phyloP scores from a whole-genome alignment of 345 rosid species.

The Trapa incisa region DNA sequence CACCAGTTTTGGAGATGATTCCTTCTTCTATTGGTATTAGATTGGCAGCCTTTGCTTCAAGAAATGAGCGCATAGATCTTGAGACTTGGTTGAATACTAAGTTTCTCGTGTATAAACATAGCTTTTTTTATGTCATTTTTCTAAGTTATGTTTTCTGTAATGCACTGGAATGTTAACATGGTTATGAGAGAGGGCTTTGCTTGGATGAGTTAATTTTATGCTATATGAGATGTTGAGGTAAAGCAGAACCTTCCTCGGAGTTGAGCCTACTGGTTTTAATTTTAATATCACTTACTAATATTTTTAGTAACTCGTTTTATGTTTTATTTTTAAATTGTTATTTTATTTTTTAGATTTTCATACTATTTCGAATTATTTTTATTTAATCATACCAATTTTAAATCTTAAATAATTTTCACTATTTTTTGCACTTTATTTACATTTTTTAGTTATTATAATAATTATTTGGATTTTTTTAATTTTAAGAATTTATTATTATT shows the following conservation, averaged over 20 bases:
- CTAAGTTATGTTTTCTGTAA: neutral
- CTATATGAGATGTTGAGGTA: neutral
- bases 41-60: constrained; percentile 77
- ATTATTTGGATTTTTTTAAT: too few species aligned
- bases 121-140: constrained; percentile 56
- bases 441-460: too few species aligned
- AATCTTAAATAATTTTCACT: too few species aligned
- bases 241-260: neutral
- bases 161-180: neutral
- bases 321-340: too few species aligned
- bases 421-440: too few species aligned
- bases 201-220: neutral
- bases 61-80: constrained; percentile 59
- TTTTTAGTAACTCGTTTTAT: too few species aligned
- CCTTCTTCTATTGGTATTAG: constrained; percentile 58
- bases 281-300: too few species aligned
- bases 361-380: too few species aligned
- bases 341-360: too few species aligned
- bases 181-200: neutral
- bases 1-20: constrained; percentile 54
- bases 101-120: constrained; percentile 46
- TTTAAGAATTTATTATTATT: too few species aligned
- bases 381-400: too few species aligned
- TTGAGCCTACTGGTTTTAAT: neutral
- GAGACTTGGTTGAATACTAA: constrained; percentile 71